These are phyloP conservation scores for Trichoderma sp. DNA, from an alignment of 2,329 filamentous ascomycete genomes.

Conservation along the genomic window DNA sequence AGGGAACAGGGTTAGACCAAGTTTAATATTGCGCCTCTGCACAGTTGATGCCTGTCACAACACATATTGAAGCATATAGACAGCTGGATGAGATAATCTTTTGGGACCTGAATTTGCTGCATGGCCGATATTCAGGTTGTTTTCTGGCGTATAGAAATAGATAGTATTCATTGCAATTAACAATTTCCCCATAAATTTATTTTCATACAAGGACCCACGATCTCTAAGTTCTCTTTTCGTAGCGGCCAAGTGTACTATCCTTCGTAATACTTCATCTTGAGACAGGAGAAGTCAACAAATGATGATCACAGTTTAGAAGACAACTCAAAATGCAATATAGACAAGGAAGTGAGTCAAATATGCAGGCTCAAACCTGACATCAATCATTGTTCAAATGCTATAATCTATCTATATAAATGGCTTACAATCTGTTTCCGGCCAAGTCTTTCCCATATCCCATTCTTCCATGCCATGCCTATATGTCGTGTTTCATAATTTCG, in stretches of 20 bases:
- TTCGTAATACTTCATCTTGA: background rate
- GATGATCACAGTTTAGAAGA: background rate
- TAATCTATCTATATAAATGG: background rate
- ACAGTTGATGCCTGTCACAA: background rate
- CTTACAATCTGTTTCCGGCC: conserved; percentile 11
- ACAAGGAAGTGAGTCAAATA: background rate
- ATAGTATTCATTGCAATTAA: too few relatives aligned
- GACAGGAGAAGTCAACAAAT: background rate
- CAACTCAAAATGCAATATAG: background rate
- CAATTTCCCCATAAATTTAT: too few relatives aligned
- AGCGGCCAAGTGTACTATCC: background rate
- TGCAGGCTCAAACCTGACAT: background rate
- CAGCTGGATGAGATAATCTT: background rate
- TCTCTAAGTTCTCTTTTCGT: background rate
- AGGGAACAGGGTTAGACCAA: background rate
- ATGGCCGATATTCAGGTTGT: background rate
- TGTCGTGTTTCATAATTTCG: background rate
- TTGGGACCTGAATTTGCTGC: background rate
- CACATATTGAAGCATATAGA: background rate
- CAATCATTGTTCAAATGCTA: background rate
- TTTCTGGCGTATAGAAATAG: too few relatives aligned
- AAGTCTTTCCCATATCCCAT: background rate
- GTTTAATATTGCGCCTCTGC: background rate
- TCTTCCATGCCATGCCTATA: background rate
- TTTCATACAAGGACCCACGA: too few relatives aligned